Percentiles rank a stretch among this genome's conserved stretches.
Evolutionary conservation across 495 filamentous ascomycete genomes (phyloP).

Genomic region (Massariosphaeria phaeospora): DNA sequence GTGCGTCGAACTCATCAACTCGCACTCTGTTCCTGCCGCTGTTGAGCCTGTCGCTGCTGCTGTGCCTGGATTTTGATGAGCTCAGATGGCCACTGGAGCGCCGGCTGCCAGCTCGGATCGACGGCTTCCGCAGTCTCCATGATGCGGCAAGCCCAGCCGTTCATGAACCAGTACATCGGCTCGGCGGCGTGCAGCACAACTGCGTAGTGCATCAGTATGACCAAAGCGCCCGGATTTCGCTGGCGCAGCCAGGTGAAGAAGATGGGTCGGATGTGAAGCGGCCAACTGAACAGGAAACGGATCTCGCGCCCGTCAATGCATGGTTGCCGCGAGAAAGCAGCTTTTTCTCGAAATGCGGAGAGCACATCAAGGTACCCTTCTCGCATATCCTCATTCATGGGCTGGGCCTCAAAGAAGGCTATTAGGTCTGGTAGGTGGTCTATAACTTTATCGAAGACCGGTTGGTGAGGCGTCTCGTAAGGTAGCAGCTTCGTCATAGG

Average conservation of each 20-base stretch:
- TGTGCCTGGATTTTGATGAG: constrained; percentile 3
- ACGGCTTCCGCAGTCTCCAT: constrained; percentile 2
- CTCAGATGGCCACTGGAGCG: constrained; percentile 20
- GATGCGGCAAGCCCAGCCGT: constrained; percentile 20
- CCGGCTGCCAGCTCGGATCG: constrained; percentile 15
- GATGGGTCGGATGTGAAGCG: constrained; percentile 3
- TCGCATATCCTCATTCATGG: not conserved
- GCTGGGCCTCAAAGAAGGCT: not conserved
- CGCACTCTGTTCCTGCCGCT: not conserved
- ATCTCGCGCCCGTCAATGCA: constrained; percentile 14
- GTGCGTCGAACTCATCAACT: not conserved
- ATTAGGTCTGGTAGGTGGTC: not conserved
- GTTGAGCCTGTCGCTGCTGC: not conserved
- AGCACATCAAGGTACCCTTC: not conserved
- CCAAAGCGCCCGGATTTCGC: constrained; percentile 18
- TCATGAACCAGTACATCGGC: constrained; percentile 20
- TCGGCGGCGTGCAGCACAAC: constrained; percentile 10
- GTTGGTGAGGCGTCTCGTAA: constrained; percentile 4
- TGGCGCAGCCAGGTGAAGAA: constrained; percentile 13
- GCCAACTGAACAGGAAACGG: constrained; percentile 19
- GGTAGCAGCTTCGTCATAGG: not conserved
- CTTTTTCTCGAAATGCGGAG: not conserved
- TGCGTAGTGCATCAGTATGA: constrained; percentile 16
- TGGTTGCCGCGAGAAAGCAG: not conserved
- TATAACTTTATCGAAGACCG: not conserved